Evolutionary conservation across 202 grass and related monocot species (phyloP), one percentile per base, ranked within the genome.

Genomic region (Dendrocalamus latiflorus): DNA sequence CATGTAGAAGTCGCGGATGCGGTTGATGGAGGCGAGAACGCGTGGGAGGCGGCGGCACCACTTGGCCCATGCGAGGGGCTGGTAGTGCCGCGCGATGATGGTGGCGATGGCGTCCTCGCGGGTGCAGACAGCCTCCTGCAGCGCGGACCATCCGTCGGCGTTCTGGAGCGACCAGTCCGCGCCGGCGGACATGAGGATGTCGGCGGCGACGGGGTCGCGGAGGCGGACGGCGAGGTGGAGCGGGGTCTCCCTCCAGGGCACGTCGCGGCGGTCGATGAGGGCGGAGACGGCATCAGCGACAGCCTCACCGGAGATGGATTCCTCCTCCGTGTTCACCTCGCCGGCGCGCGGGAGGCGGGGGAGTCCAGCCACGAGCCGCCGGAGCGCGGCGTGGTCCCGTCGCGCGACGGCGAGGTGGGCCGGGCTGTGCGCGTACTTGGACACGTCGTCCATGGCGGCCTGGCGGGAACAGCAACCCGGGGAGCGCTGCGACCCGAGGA

Each of bases 131-230:
- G 96, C 96, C 81, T 98, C 96, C 81, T 98, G 96, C 2, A 99
- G 91, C 0, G 93, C 93, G 3, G 96, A 98, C 96, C 96, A 98
- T 0, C 96, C 96, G 51, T 95, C 80, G 1, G 89, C 93, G 65
- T 98, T 98, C 81, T 98, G 96, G 37, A 98, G 86, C 61, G 96
- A 98, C 96, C 96, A 98, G 85, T 98, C 96, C 3, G 93, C 93
- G n/a, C 96, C 96, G 0, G 85, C 89, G 1, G 93, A 91, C 96
- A 98, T 98, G 76, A 99, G 89, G 22, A 99, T 56, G 70, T 99
- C 96, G 1, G 93, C 91, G 8, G 93, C 81, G 77, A 95, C 78
- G 2, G 91, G 87, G 68, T 99, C 96, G 0, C 91, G 91, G 55
- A 99, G 91, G 37, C 91, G 91, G 11, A 99, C 96, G 9, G 96